Base-by-base conservation (phyloP, 805 yeast species). In the Priceomyces haplophilus region DNA sequence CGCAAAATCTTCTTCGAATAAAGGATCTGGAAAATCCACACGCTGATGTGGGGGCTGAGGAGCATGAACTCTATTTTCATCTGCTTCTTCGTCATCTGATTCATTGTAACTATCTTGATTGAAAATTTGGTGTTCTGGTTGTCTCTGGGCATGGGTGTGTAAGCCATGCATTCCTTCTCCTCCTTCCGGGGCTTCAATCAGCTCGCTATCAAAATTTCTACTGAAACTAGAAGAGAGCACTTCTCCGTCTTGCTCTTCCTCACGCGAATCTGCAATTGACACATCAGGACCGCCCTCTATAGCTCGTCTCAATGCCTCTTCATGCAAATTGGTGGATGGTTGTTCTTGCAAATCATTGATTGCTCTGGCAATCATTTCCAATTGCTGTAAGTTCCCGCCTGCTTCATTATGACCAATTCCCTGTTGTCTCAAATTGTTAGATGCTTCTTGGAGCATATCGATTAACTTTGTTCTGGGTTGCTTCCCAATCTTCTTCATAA, bases 401-500 rank as follows among this genome's bases (percentile, higher is more conserved):
- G 62, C 56, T 49, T 54, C 51, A 34, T 34, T 49, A 31, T 53
- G 47, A 30, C 55, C 61, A 30, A 49, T 46, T 6, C 54, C 58
- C 16, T 55, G 60, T 34, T 55, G 53, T 37, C 66, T 46, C 30
- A 59, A 46, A 1, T 55, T 58, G 13, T 51, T 38, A n/a, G 63
- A 45, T 8, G 58, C 61, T 36, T 58, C 55, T 38, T 64, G 65
- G 24, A 69, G 56, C 64, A 68, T 54, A 41, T 67, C 71, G 21
- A 61, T 59, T 46, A 70, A 59, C 43, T 63, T 67, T 11, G 73
- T 62, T 38, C 69, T 60, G 32, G 76, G 74, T 47, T 73, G 79
- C 37, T 66, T 73, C 2, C 93, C 93, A 36, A 85, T 76, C 45
- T 74, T 76, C 48, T 71, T 78, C 41, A 73, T 58, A 13, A 85